Percentiles rank a stretch among this genome's conserved stretches.
phyloP scores from a whole-genome alignment of 352 stramenopile species.

The Thalassiosira exigua region DNA sequence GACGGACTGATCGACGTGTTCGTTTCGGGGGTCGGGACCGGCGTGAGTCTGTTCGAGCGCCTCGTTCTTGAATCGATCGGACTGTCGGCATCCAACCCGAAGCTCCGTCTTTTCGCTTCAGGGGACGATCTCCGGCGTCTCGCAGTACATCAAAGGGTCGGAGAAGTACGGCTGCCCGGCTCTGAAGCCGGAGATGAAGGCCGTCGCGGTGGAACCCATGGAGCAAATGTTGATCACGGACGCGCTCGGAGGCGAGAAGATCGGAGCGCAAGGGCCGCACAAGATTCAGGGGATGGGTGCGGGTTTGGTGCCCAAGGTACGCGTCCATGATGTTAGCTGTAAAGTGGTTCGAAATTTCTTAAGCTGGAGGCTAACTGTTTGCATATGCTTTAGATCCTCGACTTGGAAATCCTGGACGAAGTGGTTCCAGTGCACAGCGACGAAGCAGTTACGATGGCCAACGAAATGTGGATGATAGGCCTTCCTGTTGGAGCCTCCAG shows the following conservation, averaged over 20 bases:
- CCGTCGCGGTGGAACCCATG: conserved; percentile 79
- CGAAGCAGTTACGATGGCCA: conserved; percentile 93
- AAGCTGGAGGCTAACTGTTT: too few species aligned
- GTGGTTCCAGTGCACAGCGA: conserved; percentile 91
- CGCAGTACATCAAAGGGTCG: conserved; percentile 92
- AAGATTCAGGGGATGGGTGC: conserved; percentile 97
- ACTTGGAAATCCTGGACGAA: conserved; percentile 88
- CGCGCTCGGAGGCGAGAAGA: conserved; percentile 91
- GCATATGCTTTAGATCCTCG: too few species aligned
- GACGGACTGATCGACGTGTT: conserved; percentile 94
- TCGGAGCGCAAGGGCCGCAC: conserved; percentile 92
- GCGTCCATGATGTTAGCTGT: too few species aligned
- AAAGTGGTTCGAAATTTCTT: too few species aligned
- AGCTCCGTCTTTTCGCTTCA: too few species aligned
- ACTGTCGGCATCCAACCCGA: too few species aligned
- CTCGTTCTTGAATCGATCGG: too few species aligned
- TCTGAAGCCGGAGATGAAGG: conserved; percentile 85
- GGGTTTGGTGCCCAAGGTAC: conserved; percentile 95
- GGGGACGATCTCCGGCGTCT: conserved; percentile 89
- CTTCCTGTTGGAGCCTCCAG: conserved; percentile 91
- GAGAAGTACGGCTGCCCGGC: too few species aligned
- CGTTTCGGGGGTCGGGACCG: conserved; percentile 93
- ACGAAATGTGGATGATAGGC: conserved; percentile 89
- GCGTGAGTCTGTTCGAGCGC: too few species aligned
- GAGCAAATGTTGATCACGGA: conserved; percentile 94